These are phyloP conservation scores for Tolypocladium sp. DNA, from an alignment of 2,329 filamentous ascomycete genomes.

Conservation along the genomic window DNA sequence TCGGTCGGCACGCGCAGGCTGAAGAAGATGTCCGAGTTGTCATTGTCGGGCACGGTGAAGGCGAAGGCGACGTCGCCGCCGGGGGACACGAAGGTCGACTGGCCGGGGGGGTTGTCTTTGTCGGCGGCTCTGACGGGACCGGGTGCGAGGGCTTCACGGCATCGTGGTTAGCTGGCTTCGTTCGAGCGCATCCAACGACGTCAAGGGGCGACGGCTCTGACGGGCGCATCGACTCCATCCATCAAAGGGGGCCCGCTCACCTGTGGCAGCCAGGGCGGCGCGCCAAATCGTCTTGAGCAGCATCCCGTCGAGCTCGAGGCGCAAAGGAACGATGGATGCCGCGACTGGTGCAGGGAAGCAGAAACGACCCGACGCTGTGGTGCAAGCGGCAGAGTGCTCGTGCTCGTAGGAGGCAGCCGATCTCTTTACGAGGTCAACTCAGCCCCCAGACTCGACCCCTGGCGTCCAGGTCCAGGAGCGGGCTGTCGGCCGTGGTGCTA, in stretches of 20 bases:
- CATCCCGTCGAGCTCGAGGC: conserved; percentile 10
- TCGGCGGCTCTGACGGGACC: conserved; percentile 13
- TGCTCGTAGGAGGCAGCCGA: neutral
- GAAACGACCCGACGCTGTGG: neutral
- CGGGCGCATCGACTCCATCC: neutral
- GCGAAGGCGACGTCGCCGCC: conserved; percentile 37
- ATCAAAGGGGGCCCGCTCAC: conserved; percentile 9
- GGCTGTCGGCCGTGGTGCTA: neutral
- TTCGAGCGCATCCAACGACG: too few relatives aligned
- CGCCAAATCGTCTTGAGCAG: conserved; percentile 19
- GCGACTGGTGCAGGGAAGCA: neutral
- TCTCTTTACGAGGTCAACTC: neutral
- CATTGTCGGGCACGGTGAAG: conserved; percentile 37
- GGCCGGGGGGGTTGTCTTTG: conserved; percentile 18
- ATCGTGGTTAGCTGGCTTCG: neutral
- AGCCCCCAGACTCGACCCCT: neutral
- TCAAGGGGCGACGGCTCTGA: too few relatives aligned
- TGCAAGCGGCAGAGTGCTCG: neutral
- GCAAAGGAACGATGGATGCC: neutral
- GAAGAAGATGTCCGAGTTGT: conserved; percentile 42
- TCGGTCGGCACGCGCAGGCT: conserved; percentile 36
- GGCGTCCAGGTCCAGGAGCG: neutral
- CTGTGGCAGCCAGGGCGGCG: conserved; percentile 15
- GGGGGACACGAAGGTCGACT: conserved; percentile 35
- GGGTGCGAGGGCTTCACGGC: conserved; percentile 11